Evolutionary conservation across 2,329 filamentous ascomycete genomes (phyloP).

Genomic region (Raffaelea ambrosiae): DNA sequence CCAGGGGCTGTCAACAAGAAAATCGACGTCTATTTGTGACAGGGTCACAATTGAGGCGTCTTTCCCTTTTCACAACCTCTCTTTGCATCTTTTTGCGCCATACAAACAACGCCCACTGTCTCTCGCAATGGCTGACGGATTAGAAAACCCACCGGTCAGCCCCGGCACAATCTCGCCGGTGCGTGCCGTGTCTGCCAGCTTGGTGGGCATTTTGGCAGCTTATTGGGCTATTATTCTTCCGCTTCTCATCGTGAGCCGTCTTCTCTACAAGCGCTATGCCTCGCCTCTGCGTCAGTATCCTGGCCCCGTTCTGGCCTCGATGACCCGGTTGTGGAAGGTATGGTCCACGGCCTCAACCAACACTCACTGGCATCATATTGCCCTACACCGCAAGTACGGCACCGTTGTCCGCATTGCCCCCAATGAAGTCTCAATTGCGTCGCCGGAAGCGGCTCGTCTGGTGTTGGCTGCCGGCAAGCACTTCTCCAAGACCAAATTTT

Average conservation of each 20-base stretch:
- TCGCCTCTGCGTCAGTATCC: slow-evolving; percentile 26
- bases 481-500: slow-evolving; percentile 45
- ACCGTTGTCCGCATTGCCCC: slow-evolving; percentile 41
- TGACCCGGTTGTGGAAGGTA: slow-evolving; percentile 32
- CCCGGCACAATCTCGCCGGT: slow-evolving; percentile 15
- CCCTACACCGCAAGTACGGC: slow-evolving; percentile 35
- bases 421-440: slow-evolving; percentile 37
- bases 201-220: slow-evolving; percentile 13
- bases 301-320: slow-evolving; percentile 24
- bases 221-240: slow-evolving; percentile 22
- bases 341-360: slow-evolving; percentile 26
- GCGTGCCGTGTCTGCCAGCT: slow-evolving; percentile 13
- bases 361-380: slow-evolving; percentile 34
- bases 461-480: slow-evolving; percentile 40
- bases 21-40: too few relatives aligned
- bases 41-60: too few relatives aligned
- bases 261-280: slow-evolving; percentile 22
- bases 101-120: too few relatives aligned
- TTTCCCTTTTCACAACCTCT: too few relatives aligned
- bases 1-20: too few relatives aligned
- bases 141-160: slow-evolving; percentile 15
- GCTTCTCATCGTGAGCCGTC: slow-evolving; percentile 17
- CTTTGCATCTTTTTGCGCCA: too few relatives aligned
- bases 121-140: too few relatives aligned
- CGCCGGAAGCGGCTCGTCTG: slow-evolving; percentile 34